Conservation (phyloP, 108 stramenopile species). For the Nitzschia sp. region DNA sequence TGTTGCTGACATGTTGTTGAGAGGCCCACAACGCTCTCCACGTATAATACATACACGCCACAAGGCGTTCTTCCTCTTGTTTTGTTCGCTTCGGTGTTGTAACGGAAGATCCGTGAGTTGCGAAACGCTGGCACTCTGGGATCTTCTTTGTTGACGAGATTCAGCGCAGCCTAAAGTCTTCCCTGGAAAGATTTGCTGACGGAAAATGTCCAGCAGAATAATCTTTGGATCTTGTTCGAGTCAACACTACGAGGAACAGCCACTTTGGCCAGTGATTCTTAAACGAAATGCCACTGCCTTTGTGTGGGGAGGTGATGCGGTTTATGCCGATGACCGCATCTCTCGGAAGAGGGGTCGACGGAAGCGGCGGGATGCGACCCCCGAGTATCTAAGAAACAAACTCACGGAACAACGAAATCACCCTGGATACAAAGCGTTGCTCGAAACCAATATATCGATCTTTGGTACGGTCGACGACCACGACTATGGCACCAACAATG, state of each 20-base stretch:
- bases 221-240: conserved; percentile 81
- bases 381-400: conserved; percentile 35
- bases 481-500: conserved; percentile 82
- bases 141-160: too few species aligned
- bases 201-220: conserved; percentile 34
- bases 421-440: conserved; percentile 56
- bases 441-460: conserved; percentile 44
- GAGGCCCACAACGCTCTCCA: too few species aligned
- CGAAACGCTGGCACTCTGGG: too few species aligned
- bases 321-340: conserved; percentile 73
- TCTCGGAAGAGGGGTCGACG: conserved; percentile 11
- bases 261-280: conserved; percentile 68
- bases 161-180: too few species aligned
- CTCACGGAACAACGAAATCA: conserved; percentile 54
- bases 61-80: too few species aligned
- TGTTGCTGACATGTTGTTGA: too few species aligned
- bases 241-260: conserved; percentile 61
- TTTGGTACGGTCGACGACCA: conserved; percentile 89
- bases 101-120: too few species aligned
- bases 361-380: conserved; percentile 28
- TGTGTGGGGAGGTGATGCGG: conserved; percentile 86
- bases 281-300: conserved; percentile 69
- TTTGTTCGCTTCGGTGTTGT: too few species aligned
- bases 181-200: too few species aligned
- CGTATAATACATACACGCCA: too few species aligned